Conservation (phyloP, 2,329 filamentous ascomycete species). For the Curvularia lunata region DNA sequence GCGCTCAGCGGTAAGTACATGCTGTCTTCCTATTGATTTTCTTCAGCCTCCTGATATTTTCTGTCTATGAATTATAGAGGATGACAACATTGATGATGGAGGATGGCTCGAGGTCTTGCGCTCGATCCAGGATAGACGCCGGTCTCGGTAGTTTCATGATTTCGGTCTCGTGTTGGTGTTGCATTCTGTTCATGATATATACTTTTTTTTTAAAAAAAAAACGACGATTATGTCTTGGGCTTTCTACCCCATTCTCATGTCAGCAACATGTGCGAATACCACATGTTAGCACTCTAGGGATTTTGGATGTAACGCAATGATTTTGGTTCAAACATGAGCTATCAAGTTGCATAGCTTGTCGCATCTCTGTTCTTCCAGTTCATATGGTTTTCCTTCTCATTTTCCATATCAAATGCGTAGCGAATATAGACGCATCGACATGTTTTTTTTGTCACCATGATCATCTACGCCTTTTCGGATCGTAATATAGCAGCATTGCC, state of each 20-base stretch:
- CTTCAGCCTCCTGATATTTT: conserved; percentile 39
- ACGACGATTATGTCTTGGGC: not conserved
- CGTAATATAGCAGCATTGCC: not conserved
- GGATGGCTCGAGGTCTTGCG: conserved; percentile 42
- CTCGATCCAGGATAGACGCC: conserved; percentile 33
- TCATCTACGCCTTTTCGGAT: not conserved
- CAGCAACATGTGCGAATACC: not conserved
- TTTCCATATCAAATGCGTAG: not conserved
- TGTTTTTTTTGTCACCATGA: not conserved
- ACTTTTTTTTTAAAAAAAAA: conserved; percentile 12
- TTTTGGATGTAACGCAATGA: conserved; percentile 7
- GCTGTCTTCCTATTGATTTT: conserved; percentile 37
- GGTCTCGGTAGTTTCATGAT: conserved; percentile 24
- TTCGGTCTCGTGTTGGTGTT: conserved; percentile 15
- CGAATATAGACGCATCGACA: not conserved
- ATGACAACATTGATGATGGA: conserved; percentile 38
- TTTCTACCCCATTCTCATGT: not conserved
- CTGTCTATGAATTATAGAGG: conserved; percentile 31
- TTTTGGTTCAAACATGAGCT: conserved; percentile 2
- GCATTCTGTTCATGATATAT: conserved; percentile 26
- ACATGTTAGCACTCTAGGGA: conserved; percentile 8
- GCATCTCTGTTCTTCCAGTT: conserved; percentile 7
- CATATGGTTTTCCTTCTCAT: not conserved
- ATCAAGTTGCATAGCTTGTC: conserved; percentile 1
- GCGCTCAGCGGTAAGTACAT: conserved; percentile 45